Base-by-base conservation (phyloP, 352 stramenopile species). In the Phytophthora citricola region DNA sequence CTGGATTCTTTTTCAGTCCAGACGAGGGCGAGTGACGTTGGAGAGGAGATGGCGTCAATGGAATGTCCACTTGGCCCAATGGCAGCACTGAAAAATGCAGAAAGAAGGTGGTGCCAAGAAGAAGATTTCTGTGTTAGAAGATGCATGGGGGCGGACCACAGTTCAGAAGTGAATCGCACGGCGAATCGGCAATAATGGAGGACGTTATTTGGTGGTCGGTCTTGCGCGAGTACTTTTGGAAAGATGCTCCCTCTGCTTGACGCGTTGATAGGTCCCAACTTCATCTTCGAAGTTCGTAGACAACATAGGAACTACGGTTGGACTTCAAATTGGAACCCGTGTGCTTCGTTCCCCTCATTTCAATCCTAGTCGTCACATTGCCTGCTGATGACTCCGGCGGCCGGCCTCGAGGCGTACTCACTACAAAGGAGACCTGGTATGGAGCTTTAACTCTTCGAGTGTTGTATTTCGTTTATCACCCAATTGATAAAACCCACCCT, bases 61-160 rank as follows among this genome's bases (percentile, higher is more conserved):
- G 49, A 53, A 61, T 66, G 49, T 54, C 49, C 49, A 61, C 39
- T 61, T 67, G 51, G 11, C 40, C 40, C 29, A 41, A 31, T 52
- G 48, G 48, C 58, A 40, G 38, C 46, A 38, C 31, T 4, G 31
- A 36, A 36, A 20, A 36, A 14, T 12, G 31, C 31, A 39, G 51
- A 38, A 58, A 48, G 46, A 15, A 36, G 24, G 34, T 10, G 24
- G 20, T 32, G 29, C 26, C n/a, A 26, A 20, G 39, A 11, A 45
- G 36, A 7, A 6, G 36, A 17, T 41, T 41, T 41, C 36, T 17
- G 3, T 12, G 32, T 39, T 41, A 53, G 29, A 44, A 32, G 2
- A 51, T 4, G 11, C 12, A 15, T 36, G 26, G 12, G 26, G 45
- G 45, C 15, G 45, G 46, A 53, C 46, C 46, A 40, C 40, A 4